Percentiles rank a stretch among this genome's conserved stretches.
Evolutionary conservation across 2,329 filamentous ascomycete genomes (phyloP).

Genomic region (Botryotinia convoluta): DNA sequence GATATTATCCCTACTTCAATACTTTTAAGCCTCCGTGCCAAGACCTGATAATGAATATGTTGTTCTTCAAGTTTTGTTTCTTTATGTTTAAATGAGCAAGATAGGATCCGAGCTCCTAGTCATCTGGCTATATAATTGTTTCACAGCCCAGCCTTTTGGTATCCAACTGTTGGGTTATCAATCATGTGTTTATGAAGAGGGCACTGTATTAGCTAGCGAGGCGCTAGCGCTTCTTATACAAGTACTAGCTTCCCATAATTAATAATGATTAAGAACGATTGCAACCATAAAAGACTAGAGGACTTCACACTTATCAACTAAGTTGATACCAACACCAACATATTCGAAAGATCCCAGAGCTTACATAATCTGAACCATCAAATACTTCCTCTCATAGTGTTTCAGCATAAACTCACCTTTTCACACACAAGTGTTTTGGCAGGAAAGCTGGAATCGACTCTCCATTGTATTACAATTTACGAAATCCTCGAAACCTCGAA

Average conservation of each 20-base stretch:
- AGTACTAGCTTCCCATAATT: too few species aligned
- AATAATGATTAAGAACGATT: too few species aligned
- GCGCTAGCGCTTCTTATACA: too few species aligned
- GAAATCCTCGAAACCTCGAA: background rate
- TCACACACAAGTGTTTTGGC: background rate
- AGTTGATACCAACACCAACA: too few species aligned
- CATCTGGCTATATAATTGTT: too few species aligned
- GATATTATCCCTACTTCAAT: background rate
- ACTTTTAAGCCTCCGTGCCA: background rate
- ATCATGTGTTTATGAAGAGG: too few species aligned
- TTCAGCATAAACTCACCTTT: background rate
- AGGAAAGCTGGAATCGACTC: background rate
- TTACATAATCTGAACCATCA: background rate
- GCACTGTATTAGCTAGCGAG: too few species aligned
- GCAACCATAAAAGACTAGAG: too few species aligned
- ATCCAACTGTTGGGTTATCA: too few species aligned
- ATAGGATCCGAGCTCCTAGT: background rate
- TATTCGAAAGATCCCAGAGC: background rate
- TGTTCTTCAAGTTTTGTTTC: background rate
- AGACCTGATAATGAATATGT: background rate
- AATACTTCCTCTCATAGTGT: background rate
- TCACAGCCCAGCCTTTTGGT: background rate
- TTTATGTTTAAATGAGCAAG: background rate
- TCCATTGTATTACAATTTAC: background rate
- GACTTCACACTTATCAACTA: too few species aligned